Evolutionary conservation across 2,329 filamentous ascomycete genomes (phyloP).

Genomic region (Huntiella savannae): DNA sequence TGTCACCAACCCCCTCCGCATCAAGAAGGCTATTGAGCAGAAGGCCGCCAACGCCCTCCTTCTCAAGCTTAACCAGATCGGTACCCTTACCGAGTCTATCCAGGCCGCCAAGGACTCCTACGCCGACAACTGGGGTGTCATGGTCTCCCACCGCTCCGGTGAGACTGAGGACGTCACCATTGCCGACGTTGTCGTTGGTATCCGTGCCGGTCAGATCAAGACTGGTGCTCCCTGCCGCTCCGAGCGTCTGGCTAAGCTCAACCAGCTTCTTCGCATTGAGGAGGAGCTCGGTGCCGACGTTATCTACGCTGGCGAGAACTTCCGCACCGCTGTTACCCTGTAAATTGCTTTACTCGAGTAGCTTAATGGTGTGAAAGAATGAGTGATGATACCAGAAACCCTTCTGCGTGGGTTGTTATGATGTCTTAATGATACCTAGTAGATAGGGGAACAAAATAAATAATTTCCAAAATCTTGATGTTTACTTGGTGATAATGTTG

Average conservation of each 20-base stretch:
- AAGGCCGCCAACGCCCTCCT: slow-evolving; percentile 97
- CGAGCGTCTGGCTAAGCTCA: slow-evolving; percentile 97
- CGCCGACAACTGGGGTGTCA: slow-evolving; percentile 89
- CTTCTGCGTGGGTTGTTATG: slow-evolving; percentile 5
- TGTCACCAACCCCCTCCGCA: slow-evolving; percentile 95
- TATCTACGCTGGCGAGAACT: slow-evolving; percentile 77
- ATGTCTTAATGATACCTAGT: slow-evolving; percentile 6
- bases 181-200: slow-evolving; percentile 90
- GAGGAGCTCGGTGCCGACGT: slow-evolving; percentile 91
- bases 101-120: slow-evolving; percentile 98
- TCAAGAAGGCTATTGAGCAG: slow-evolving; percentile 98
- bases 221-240: slow-evolving; percentile 89
- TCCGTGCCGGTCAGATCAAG: slow-evolving; percentile 97
- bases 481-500: neutral
- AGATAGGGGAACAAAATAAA: slow-evolving; percentile 8
- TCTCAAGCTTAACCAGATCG: slow-evolving; percentile 99
- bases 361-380: slow-evolving; percentile 1
- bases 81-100: slow-evolving; percentile 95
- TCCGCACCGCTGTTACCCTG: slow-evolving; percentile 79
- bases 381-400: slow-evolving; percentile 11
- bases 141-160: slow-evolving; percentile 97
- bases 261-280: slow-evolving; percentile 99
- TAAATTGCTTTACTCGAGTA: slow-evolving; percentile 27
- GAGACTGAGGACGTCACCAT: slow-evolving; percentile 99
- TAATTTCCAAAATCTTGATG: neutral